A percentile compares a stretch with the other conserved stretches of the same genome.
Evolutionary conservation across 306 rosid species (phyloP).

Genomic region (Sophora flavescens): DNA sequence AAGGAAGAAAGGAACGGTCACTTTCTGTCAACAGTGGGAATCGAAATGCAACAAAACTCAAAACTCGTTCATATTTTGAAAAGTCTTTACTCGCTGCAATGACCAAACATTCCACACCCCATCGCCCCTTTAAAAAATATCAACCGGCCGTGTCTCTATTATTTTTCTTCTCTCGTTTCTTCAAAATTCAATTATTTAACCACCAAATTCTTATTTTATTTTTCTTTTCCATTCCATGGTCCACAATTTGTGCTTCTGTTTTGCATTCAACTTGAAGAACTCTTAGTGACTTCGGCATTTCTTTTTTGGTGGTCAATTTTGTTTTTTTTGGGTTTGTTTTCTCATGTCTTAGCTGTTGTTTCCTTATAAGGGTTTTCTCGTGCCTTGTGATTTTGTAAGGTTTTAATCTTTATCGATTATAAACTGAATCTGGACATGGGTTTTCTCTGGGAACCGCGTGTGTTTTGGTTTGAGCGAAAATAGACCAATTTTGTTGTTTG

Average conservation of each 20-base stretch:
- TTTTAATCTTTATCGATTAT: conserved; percentile 22
- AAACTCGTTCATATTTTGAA: background rate
- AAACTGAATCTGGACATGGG: conserved; percentile 32
- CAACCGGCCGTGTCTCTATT: background rate
- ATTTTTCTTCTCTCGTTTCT: background rate
- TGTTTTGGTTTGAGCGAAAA: background rate
- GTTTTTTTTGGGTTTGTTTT: background rate
- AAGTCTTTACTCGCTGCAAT: background rate
- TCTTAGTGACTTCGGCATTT: background rate
- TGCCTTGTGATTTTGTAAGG: background rate
- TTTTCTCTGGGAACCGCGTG: background rate
- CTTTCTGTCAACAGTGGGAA: background rate
- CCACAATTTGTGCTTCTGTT: background rate
- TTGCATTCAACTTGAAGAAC: conserved; percentile 13
- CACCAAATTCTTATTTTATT: background rate
- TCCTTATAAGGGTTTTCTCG: background rate
- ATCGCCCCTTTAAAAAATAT: background rate
- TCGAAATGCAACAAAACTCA: background rate
- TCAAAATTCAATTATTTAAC: background rate
- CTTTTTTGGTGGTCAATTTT: background rate
- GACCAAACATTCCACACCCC: background rate
- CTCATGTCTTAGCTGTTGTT: background rate
- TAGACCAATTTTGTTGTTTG: background rate
- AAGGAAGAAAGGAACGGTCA: background rate
- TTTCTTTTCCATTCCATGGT: background rate